Conservation (phyloP, 169 alveolate genomes). For the Cryptosporidium xiaoi region DNA sequence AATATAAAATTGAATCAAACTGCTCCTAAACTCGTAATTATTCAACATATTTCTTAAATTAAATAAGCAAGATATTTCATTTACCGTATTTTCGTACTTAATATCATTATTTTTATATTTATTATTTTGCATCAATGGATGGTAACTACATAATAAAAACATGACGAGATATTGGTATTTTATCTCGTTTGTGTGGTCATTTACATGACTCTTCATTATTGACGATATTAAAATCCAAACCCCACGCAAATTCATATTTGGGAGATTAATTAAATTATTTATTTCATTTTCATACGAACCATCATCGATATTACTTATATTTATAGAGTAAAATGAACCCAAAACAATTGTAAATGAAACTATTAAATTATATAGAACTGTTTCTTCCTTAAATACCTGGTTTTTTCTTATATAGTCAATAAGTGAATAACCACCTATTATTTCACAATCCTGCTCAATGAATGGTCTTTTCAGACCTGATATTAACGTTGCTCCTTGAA, state of each 20-base stretch:
- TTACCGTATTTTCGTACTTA: not conserved
- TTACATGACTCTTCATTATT: not conserved
- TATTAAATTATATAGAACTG: constrained; percentile 4
- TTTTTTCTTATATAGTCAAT: not conserved
- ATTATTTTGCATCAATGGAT: constrained; percentile 20
- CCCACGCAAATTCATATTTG: constrained; percentile 7
- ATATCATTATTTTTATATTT: not conserved
- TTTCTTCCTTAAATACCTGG: not conserved
- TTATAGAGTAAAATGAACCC: constrained; percentile 20
- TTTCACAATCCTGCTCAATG: not conserved
- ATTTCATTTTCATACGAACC: not conserved
- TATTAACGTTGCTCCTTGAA: constrained; percentile 20
- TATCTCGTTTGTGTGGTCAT: not conserved
- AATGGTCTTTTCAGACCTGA: constrained; percentile 25
- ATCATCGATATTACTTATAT: not conserved
- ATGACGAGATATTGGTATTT: constrained; percentile 1
- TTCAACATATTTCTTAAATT: not conserved
- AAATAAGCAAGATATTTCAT: not conserved
- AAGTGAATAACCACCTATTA: not conserved
- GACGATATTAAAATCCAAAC: constrained; percentile 15
- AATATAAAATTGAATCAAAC: not conserved
- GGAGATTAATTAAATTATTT: not conserved
- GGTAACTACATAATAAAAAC: constrained; percentile 45
- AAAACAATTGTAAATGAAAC: constrained; percentile 25
- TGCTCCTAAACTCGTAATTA: not conserved